These are phyloP conservation scores for Petrea volubilis DNA, from an alignment of 257 asterid species.

Conservation along the genomic window DNA sequence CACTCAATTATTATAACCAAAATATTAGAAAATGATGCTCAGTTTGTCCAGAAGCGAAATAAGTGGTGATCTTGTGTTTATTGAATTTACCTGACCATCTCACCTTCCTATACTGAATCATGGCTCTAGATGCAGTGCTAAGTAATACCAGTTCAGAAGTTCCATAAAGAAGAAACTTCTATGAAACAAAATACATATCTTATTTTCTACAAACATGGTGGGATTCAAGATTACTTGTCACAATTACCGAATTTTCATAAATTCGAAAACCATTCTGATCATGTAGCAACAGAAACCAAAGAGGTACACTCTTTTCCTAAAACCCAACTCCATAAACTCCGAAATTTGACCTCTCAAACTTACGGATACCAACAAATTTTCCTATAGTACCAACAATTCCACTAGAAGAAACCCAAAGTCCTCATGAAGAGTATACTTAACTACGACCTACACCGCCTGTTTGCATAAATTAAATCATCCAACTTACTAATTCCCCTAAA, in stretches of 20 bases:
- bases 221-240: neutral
- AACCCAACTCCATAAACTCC: constrained; percentile 12
- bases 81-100: neutral
- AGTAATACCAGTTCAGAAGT: neutral
- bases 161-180: neutral
- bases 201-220: neutral
- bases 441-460: neutral
- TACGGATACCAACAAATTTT: neutral
- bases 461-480: neutral
- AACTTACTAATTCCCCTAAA: neutral
- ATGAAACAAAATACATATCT: neutral
- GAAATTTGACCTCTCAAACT: constrained; percentile 8
- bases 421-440: neutral
- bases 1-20: neutral
- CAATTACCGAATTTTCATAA: neutral
- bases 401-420: neutral
- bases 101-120: neutral
- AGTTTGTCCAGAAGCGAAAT: neutral
- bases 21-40: neutral
- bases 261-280: constrained; percentile 2
- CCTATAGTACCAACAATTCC: neutral
- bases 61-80: neutral
- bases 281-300: neutral
- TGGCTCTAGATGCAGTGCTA: neutral
- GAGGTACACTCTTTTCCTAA: neutral